Conservation (phyloP, 495 filamentous ascomycete genomes). For the Podospora sp. region DNA sequence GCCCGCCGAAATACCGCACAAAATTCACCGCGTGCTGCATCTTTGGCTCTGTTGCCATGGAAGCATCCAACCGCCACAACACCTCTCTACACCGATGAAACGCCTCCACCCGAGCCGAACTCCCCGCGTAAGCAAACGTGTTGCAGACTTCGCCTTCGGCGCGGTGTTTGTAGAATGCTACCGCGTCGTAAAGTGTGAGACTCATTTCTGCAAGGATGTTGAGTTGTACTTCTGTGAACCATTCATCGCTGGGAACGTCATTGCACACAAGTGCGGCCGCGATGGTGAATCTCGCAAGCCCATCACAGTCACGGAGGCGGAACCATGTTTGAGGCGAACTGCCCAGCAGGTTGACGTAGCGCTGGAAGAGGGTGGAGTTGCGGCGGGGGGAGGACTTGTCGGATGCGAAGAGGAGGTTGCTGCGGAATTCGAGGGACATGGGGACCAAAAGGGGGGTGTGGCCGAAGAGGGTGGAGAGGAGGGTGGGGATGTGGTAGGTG, state of each 20-base stretch:
- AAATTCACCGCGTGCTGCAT: constrained; percentile 20
- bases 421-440: constrained; percentile 22
- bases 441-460: constrained; percentile 7
- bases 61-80: constrained; percentile 18
- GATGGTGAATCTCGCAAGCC: constrained; percentile 24
- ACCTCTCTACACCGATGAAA: constrained; percentile 24
- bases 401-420: constrained; percentile 15
- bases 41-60: constrained; percentile 3
- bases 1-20: constrained; percentile 27
- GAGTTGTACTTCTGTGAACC: constrained; percentile 28
- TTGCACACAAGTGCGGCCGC: constrained; percentile 27
- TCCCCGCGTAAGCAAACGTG: constrained; percentile 26
- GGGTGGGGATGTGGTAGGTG: constrained; percentile 19
- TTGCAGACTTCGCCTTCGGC: constrained; percentile 30
- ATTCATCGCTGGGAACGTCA: constrained; percentile 19
- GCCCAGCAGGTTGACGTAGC: constrained; percentile 26
- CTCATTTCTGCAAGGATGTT: constrained; percentile 25
- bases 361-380: constrained; percentile 20
- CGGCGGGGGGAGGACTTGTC: neutral
- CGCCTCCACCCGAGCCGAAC: constrained; percentile 6
- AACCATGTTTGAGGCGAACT: constrained; percentile 29
- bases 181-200: constrained; percentile 30
- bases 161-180: constrained; percentile 31
- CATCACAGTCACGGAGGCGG: constrained; percentile 31
- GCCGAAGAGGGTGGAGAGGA: constrained; percentile 18